Evolutionary conservation across 371 early-diverging fungal genomes (phyloP).

Genomic region (Mucor saturninus): DNA sequence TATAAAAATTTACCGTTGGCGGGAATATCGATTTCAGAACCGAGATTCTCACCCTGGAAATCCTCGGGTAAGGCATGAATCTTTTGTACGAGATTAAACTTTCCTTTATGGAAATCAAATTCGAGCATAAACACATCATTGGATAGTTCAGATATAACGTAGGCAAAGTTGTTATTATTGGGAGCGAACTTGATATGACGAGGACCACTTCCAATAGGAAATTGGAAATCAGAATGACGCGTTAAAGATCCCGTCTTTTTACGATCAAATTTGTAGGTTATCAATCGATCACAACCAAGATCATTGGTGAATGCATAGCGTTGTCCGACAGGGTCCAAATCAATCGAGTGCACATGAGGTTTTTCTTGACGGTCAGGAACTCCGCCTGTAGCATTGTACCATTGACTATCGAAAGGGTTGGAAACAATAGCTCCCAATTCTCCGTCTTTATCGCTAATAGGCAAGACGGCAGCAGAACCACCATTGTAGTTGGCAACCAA

Average conservation of each 20-base stretch:
- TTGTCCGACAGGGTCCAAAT: slow-evolving; percentile 36
- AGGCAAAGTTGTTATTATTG: slow-evolving; percentile 32
- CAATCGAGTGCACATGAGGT: slow-evolving; percentile 49
- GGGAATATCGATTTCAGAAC: slow-evolving; percentile 47
- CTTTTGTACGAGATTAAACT: slow-evolving; percentile 38
- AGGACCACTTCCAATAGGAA: slow-evolving; percentile 49
- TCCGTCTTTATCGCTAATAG: slow-evolving; percentile 19
- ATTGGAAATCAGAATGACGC: slow-evolving; percentile 24
- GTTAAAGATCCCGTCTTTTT: slow-evolving; percentile 15
- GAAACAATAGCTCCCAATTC: slow-evolving; percentile 7
- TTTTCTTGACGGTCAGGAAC: slow-evolving; percentile 49
- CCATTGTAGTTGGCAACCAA: slow-evolving; percentile 49
- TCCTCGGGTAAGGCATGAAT: slow-evolving; percentile 38
- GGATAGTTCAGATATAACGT: slow-evolving; percentile 45
- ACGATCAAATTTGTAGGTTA: slow-evolving; percentile 31
- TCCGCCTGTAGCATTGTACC: slow-evolving; percentile 22
- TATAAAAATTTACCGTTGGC: slow-evolving; percentile 46
- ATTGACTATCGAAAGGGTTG: slow-evolving; percentile 13
- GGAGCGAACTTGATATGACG: slow-evolving; percentile 48
- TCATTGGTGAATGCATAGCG: slow-evolving; percentile 32
- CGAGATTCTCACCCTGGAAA: slow-evolving; percentile 30
- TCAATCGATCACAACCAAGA: slow-evolving; percentile 40
- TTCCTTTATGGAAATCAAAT: slow-evolving; percentile 36
- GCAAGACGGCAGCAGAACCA: slow-evolving; percentile 34
- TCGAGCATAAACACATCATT: slow-evolving; percentile 43